Evolutionary conservation across 495 filamentous ascomycete species (phyloP), one percentile per base, ranked within the genome.

Genomic region (Hyaloscypha finlandica): DNA sequence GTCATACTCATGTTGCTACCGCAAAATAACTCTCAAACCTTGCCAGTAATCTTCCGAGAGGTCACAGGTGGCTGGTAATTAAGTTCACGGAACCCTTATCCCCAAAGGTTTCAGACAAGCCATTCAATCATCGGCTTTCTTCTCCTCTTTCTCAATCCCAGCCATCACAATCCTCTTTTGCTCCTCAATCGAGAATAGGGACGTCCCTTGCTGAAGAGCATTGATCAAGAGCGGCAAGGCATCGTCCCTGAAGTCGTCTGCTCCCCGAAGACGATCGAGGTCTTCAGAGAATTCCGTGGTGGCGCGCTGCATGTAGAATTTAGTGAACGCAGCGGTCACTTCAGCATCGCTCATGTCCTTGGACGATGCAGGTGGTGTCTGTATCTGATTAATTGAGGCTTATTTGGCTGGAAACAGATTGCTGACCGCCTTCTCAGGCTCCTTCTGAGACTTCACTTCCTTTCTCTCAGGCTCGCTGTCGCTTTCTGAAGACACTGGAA

Each of bases 261-360:
- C 86, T 45, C 71, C 75, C 31, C 90, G 85, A 11, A 92, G 74
- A 67, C 82, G 82, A 75, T 92, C 87, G 31, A 93, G 78, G 73
- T 92, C 90, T 42, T 92, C 88, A 9, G 85, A 87, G 64, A 92
- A 90, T 66, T 92, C 89, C 11, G 79, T 75, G 6, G 90, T 90
- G 20, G 88, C 77, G 62, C 81, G 82, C 53, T 84, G 83, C 67
- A 92, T 83, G 74, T 92, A 92, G 74, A 83, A 87, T 32, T 83
- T 78, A 19, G 84, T 84, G 75, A 91, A 90, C 53, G 79, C 78
- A 8, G 74, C 54, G 5, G 74, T 67, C 59, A 81, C 68, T 35
- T 80, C 72, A 53, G 79, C 66, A 32, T 84, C 78, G 31, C 69
- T 65, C 42, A 57, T 71, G 67, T 61, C 61, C 65, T 68, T 75